Conservation (phyloP, 352 stramenopile species). For the Phytophthora hibernalis region DNA sequence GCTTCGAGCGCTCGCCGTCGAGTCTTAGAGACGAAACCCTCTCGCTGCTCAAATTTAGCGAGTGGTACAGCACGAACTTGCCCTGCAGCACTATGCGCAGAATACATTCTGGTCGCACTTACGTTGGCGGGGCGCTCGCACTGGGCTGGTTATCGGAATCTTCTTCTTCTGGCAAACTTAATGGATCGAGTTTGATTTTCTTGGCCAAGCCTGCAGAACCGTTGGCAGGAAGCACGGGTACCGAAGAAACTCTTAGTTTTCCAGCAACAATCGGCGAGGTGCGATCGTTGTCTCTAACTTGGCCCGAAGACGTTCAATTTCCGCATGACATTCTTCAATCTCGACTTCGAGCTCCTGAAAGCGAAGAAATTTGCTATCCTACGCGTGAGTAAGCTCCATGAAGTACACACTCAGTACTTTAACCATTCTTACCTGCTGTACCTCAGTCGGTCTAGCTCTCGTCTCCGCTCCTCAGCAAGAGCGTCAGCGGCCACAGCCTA, state of each 20-base stretch:
- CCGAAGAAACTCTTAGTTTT: conserved; percentile 52
- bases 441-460: conserved; percentile 58
- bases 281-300: conserved; percentile 27
- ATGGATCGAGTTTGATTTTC: conserved; percentile 26
- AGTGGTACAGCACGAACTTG: conserved; percentile 31
- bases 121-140: background rate
- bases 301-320: conserved; percentile 58
- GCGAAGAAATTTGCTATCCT: conserved; percentile 69
- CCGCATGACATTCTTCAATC: conserved; percentile 61
- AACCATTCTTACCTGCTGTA: conserved; percentile 53
- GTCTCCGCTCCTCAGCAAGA: conserved; percentile 63
- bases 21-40: conserved; percentile 69
- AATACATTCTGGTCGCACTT: background rate
- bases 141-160: background rate
- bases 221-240: conserved; percentile 6
- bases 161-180: conserved; percentile 5
- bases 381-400: conserved; percentile 2
- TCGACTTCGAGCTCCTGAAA: conserved; percentile 71
- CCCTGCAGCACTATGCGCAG: conserved; percentile 13
- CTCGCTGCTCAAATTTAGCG: conserved; percentile 25
- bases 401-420: background rate
- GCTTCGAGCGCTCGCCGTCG: conserved; percentile 57
- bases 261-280: conserved; percentile 40
- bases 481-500: conserved; percentile 61
- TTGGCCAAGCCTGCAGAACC: conserved; percentile 9